These are phyloP conservation scores for Leishmania gerbilli DNA, from an alignment of 208 protist genomes.

Conservation along the genomic window DNA sequence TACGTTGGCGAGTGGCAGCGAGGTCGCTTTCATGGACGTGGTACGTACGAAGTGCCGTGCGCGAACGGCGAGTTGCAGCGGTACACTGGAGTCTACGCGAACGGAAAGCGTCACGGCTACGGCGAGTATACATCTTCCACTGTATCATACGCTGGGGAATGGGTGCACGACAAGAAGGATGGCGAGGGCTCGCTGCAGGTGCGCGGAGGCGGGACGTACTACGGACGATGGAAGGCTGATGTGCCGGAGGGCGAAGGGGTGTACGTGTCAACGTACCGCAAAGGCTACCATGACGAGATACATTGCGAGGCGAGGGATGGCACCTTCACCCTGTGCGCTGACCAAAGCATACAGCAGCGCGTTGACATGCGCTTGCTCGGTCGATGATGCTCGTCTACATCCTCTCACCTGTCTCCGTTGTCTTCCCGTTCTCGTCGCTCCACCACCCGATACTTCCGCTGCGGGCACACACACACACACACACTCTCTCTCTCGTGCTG, in stretches of 20 bases:
- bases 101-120: conserved; percentile 68
- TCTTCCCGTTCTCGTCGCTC: not conserved
- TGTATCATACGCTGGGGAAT: conserved; percentile 76
- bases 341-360: conserved; percentile 16
- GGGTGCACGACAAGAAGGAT: conserved; percentile 68
- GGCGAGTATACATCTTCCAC: conserved; percentile 59
- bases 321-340: conserved; percentile 19
- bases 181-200: conserved; percentile 63
- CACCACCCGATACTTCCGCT: not conserved
- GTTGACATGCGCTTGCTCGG: conserved; percentile 25
- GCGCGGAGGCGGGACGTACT: conserved; percentile 37
- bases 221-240: conserved; percentile 59
- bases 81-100: conserved; percentile 69
- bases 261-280: conserved; percentile 19
- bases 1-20: conserved; percentile 78
- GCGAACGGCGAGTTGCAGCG: conserved; percentile 19
- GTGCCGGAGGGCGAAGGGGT: conserved; percentile 57
- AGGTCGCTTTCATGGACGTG: conserved; percentile 66
- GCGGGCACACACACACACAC: too few relatives aligned
- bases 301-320: conserved; percentile 26
- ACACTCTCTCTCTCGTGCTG: not conserved
- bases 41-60: conserved; percentile 37
- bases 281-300: conserved; percentile 18
- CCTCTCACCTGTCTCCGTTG: not conserved
- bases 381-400: conserved; percentile 3